A percentile compares a stretch with the other conserved stretches of the same genome.
Conservation (phyloP, 441 rosid species). For the Pelargonium citronellum region DNA sequence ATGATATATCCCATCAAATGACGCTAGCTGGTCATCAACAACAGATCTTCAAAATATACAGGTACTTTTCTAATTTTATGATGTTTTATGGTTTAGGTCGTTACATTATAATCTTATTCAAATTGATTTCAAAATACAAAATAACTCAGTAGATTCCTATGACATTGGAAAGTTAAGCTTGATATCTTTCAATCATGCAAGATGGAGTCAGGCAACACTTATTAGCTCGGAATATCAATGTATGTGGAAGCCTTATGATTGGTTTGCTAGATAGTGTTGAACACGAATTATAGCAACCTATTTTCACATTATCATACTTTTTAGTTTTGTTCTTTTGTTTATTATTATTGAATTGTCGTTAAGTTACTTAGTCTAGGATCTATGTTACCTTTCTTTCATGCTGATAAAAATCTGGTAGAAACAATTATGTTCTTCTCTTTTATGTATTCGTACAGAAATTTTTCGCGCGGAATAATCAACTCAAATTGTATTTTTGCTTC, state of each 20-base stretch:
- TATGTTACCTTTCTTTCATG: too few species aligned
- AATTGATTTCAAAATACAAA: neutral
- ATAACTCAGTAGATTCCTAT: neutral
- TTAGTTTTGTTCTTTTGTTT: too few species aligned
- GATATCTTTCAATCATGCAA: constrained; percentile 1
- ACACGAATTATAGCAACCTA: too few species aligned
- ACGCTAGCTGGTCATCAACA: constrained; percentile 88
- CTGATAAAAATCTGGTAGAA: too few species aligned
- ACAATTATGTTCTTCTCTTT: too few species aligned
- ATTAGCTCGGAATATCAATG: constrained; percentile 6
- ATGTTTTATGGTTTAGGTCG: neutral
- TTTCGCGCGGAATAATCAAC: neutral
- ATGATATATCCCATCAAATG: constrained; percentile 87
- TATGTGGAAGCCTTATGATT: constrained; percentile 7
- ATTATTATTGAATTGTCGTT: too few species aligned
- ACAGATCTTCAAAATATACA: constrained; percentile 68
- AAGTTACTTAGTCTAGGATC: too few species aligned
- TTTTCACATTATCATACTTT: too few species aligned
- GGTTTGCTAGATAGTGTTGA: neutral
- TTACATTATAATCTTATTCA: neutral
- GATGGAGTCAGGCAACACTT: neutral
- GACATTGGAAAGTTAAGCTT: constrained; percentile 8
- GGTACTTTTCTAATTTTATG: constrained; percentile 33
- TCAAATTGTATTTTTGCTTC: constrained; percentile 9
- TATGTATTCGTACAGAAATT: neutral